Evolutionary conservation across 768 basidiomycete genomes (phyloP), one percentile per base, ranked within the genome.

Genomic region (Obba rivulosa): DNA sequence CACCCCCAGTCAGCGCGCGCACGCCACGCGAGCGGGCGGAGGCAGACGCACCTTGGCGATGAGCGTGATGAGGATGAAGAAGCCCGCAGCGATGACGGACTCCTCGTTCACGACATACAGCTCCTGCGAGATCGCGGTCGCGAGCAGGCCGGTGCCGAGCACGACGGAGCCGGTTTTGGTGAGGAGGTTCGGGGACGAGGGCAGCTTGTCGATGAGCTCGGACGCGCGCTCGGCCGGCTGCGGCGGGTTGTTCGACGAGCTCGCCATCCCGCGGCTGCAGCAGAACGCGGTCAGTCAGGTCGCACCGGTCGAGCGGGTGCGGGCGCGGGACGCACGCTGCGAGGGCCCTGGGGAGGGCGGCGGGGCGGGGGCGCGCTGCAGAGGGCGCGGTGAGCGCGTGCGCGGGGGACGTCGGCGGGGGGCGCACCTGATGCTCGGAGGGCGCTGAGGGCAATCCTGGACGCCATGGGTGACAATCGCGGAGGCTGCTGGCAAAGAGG

Each of bases 31-130:
- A 42, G 4, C 8, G 16, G 21, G 8, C 37, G 17, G n/a, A 34
- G 17, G 37, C 20, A 43, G 22, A 68, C 78, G 50, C 66, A 85
- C 88, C 79, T 84, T 86, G 60, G 79, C 91, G 59, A 95, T 76
- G 66, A 85, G 87, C 40, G 81, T 77, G 56, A 91, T 79, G 60
- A 96, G 81, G 51, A 94, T 83, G 55, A 87, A 71, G 57, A 87
- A 89, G 20, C 90, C 93, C 34, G 85, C 75, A 31, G 90, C 81
- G 40, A 98, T 77, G 55, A 97, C 85, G 20, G 89, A 83, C 76
- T 98, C 96, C 69, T 97, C 94, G 67, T 96, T 96, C 62, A 95
- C 81, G 51, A 99, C 95, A 63, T 97, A 97, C 43, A 98, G 82
- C 71, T 99, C 94, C 65, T 92, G 88, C 13, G 92, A 95, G 70